Percentiles rank a stretch among this genome's conserved stretches.
phyloP scores from a whole-genome alignment of 345 rosid genomes.

The Linum usitatissimum region DNA sequence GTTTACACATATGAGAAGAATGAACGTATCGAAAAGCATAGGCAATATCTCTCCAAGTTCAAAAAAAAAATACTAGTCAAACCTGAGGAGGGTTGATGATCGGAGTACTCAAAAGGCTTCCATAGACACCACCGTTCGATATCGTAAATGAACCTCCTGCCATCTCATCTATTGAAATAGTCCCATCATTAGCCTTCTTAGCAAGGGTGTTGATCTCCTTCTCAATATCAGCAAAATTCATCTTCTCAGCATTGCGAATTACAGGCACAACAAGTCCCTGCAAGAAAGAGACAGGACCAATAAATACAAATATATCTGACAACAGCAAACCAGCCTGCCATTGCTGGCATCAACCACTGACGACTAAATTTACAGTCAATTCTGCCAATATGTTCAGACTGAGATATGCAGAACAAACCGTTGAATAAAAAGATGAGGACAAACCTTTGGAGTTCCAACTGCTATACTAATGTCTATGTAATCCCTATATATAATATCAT shows the following conservation, averaged over 20 bases:
- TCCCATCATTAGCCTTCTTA: slow-evolving; percentile 81
- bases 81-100: slow-evolving; percentile 99
- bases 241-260: slow-evolving; percentile 47
- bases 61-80: neutral
- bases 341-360: too few relatives aligned
- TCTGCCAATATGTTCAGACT: too few relatives aligned
- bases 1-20: neutral
- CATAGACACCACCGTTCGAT: slow-evolving; percentile 82
- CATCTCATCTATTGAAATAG: slow-evolving; percentile 96
- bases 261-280: slow-evolving; percentile 92
- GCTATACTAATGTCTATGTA: slow-evolving; percentile 91
- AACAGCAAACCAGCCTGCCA: too few relatives aligned
- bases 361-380: too few relatives aligned
- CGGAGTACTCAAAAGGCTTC: slow-evolving; percentile 97
- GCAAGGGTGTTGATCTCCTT: slow-evolving; percentile 83
- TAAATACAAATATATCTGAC: neutral
- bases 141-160: slow-evolving; percentile 95
- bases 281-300: neutral
- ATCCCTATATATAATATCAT: slow-evolving; percentile 93
- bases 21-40: too few relatives aligned
- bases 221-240: slow-evolving; percentile 90
- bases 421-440: slow-evolving; percentile 7
- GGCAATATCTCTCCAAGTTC: neutral
- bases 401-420: too few relatives aligned
- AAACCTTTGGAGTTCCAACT: slow-evolving; percentile 81